Evolutionary conservation across 306 rosid species (phyloP), one percentile per base, ranked within the genome.

Genomic region (Hippophae rhamnoides): DNA sequence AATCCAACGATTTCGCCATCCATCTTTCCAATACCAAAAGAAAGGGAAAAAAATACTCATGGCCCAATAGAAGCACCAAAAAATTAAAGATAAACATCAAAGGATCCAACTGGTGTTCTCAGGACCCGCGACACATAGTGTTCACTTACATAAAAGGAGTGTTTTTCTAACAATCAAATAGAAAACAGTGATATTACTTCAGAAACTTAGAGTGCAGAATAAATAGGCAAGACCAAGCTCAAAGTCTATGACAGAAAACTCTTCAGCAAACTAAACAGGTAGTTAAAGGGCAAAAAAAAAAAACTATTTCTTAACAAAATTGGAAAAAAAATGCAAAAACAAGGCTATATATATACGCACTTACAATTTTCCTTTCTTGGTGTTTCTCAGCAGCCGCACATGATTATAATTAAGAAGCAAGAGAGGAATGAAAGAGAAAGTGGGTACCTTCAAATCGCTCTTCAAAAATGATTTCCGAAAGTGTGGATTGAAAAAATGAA

Each of bases 1-100:
- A 5, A 93, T 90, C 99, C 99, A 93, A 5, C 95, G 84, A 50
- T 76, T 57, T 60, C 76, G 79, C 97, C 97, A 93, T 26, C 85
- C 99, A 60, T 84, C 97, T 92, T 59, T 47, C 47, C 47, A 63
- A 67, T 71, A 52, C 52, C 60, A 56, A 60, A 7, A 55, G n/a
- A 23, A 59, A 47, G 27, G 61, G 27, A 25, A 7, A 49, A 5
- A 13, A 12, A n/a, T 55, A 44, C 3, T 45, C 5, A 11, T 47
- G n/a, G 8, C 51, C n/a, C 38, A 43, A 49, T n/a, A 52, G 25
- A 25, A 41, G 25, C n/a, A 26, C 58, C 41, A 25, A 6, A 54
- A 54, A 3, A 46, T 8, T 7, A 49, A 23, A 49, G 6, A 49
- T n/a, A 48, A 48, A 18, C 23, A 18, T 18, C 23, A 9, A 48